Percentiles rank a stretch among this genome's conserved stretches.
phyloP scores from a whole-genome alignment of 2,329 filamentous ascomycete species.

The Neonectria coccinea region DNA sequence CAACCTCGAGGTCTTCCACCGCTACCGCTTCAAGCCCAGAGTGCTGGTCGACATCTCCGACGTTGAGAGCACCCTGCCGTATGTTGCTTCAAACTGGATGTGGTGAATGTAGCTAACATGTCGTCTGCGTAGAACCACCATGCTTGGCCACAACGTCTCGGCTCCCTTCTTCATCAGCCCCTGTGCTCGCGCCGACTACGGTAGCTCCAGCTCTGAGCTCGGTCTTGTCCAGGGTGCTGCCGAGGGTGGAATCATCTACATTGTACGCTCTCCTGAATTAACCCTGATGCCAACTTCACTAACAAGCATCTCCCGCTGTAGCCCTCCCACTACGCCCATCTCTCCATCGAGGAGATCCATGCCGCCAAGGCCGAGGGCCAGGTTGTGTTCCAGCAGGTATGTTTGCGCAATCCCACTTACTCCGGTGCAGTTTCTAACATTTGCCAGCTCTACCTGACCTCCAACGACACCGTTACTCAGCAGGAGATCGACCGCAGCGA shows the following conservation, averaged over 20 bases:
- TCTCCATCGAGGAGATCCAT: slow-evolving; percentile 53
- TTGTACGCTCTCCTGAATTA: slow-evolving; percentile 43
- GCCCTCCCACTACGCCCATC: slow-evolving; percentile 51
- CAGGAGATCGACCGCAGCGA: slow-evolving; percentile 48
- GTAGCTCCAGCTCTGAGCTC: slow-evolving; percentile 59
- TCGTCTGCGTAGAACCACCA: slow-evolving; percentile 54
- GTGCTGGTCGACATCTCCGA: slow-evolving; percentile 63
- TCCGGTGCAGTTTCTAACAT: background rate
- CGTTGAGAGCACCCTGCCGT: slow-evolving; percentile 53
- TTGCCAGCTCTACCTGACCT: slow-evolving; percentile 41
- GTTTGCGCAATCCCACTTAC: background rate
- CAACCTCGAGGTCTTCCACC: slow-evolving; percentile 66
- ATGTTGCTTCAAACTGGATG: slow-evolving; percentile 23
- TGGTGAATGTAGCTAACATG: slow-evolving; percentile 12
- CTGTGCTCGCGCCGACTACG: slow-evolving; percentile 59
- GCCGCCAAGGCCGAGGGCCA: slow-evolving; percentile 52
- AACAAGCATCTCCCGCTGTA: slow-evolving; percentile 17
- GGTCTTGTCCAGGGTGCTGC: slow-evolving; percentile 63
- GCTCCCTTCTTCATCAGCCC: slow-evolving; percentile 68
- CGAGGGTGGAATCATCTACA: slow-evolving; percentile 63
- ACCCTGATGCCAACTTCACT: background rate
- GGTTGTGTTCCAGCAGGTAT: slow-evolving; percentile 54
- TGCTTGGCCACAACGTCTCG: slow-evolving; percentile 65
- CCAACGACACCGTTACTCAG: slow-evolving; percentile 51
- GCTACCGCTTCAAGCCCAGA: slow-evolving; percentile 61